A percentile compares a stretch with the other conserved stretches of the same genome.
Conservation (phyloP, 2,329 filamentous ascomycete genomes). For the Shiraia bambusicola region DNA sequence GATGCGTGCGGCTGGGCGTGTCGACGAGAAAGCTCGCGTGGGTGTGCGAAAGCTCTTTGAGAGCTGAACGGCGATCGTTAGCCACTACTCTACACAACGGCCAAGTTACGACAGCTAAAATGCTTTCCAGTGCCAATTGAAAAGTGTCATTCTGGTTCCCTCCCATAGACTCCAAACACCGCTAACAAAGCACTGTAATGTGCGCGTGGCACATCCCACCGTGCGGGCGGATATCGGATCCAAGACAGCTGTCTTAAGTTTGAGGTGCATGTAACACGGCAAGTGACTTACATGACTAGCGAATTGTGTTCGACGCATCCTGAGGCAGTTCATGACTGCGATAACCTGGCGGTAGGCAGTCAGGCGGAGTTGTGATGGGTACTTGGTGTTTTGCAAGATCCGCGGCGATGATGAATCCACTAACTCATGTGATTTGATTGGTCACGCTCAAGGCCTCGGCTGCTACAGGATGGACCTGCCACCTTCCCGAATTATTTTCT, state of each 20-base stretch:
- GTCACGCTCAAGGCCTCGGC: constrained; percentile 26
- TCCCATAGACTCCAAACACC: no score
- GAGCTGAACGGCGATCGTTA: constrained; percentile 54
- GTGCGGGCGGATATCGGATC: constrained; percentile 27
- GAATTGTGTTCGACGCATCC: constrained; percentile 43
- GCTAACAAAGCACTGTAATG: background rate
- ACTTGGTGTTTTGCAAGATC: constrained; percentile 19
- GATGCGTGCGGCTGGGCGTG: constrained; percentile 78
- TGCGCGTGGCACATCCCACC: constrained; percentile 29
- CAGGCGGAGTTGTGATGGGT: constrained; percentile 17
- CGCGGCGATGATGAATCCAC: no score
- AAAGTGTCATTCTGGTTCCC: no score
- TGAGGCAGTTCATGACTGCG: constrained; percentile 44
- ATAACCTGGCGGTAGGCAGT: constrained; percentile 32
- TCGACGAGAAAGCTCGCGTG: constrained; percentile 81
- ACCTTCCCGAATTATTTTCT: no score
- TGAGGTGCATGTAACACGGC: constrained; percentile 13
- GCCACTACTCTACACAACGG: constrained; percentile 24
- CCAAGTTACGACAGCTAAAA: no score
- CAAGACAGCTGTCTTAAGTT: constrained; percentile 11
- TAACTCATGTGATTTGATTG: no score
- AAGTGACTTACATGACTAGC: constrained; percentile 41
- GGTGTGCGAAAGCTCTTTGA: constrained; percentile 64
- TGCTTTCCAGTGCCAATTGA: no score
- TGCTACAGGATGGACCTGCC: constrained; percentile 11